A percentile compares a stretch with the other conserved stretches of the same genome.
phyloP scores from a whole-genome alignment of 106 monocot species.

The Hemerocallis citrina region DNA sequence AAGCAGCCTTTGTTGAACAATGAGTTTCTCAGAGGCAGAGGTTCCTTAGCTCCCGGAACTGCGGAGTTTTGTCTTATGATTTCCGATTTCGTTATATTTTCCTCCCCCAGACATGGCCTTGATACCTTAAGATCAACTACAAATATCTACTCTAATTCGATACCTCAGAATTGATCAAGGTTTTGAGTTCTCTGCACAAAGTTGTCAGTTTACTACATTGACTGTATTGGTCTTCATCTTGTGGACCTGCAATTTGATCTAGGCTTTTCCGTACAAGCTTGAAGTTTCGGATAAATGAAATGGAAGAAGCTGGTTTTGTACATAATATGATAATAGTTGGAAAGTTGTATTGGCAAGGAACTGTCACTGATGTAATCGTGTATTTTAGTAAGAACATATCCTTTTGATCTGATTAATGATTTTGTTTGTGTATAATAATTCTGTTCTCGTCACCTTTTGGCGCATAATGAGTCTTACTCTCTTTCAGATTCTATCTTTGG shows the following conservation, averaged over 20 bases:
- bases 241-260: not conserved
- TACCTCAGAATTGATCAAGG: not conserved
- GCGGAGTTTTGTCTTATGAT: constrained; percentile 53
- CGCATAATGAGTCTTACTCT: no score
- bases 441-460: no score
- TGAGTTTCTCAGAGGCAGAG: constrained; percentile 33
- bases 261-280: not conserved
- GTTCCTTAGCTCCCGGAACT: constrained; percentile 24
- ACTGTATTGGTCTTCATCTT: not conserved
- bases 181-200: not conserved
- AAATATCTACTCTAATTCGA: not conserved
- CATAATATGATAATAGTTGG: no score
- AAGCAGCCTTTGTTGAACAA: constrained; percentile 36
- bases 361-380: no score
- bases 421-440: no score
- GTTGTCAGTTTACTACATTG: not conserved
- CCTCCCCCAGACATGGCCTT: constrained; percentile 39
- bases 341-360: no score
- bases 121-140: not conserved
- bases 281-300: no score
- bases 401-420: no score
- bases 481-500: no score
- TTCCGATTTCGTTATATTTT: constrained; percentile 77
- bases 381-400: no score
- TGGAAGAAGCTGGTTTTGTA: not conserved